Base-by-base conservation (phyloP, 208 protist genomes). In the Leishmania tropica region DNA sequence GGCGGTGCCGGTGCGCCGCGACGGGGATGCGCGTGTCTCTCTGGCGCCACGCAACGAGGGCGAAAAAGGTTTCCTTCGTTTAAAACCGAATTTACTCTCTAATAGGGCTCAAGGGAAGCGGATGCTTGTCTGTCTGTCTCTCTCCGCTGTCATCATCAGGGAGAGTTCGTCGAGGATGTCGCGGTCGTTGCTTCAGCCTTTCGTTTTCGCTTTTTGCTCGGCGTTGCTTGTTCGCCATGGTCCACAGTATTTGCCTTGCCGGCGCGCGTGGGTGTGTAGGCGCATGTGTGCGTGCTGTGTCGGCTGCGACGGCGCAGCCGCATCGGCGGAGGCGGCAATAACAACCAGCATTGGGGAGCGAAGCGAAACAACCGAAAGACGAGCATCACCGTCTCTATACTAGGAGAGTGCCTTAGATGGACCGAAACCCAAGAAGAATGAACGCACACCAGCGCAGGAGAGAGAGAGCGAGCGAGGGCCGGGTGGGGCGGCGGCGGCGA, bases 381-480 rank as follows among this genome's bases (percentile, higher is more conserved):
- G n/a, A 7, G 54, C 19, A 24, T 48, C 8, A 31, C 31, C 72
- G 72, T 37, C 28, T 76, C 72, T 76, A 76, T 76, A 76, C 72
- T 3, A 76, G 72, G 72, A 76, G 72, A 28, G 51, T 42, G 19
- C 45, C 1, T 19, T n/a, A 60, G 47, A 42, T 13, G 11, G 31
- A 31, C 31, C 47, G 19, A 37, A 60, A 45, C 10, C 1, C 3
- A 5, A 45, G 28, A 76, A 4, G 48, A 45, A 13, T 17, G 37
- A 21, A 48, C 24, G 11, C 37, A 6, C 42, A 35, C 21, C 37
- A 28, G 2, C 67, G 47, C 67, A 45, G 35, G 19, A 42, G 37
- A 42, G 37, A 42, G 65, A 28, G 31, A 73, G 37, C 1, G 68
- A 73, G 37, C 6, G 15, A 51, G 3, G 24, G 48, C 11, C 6